A percentile compares a stretch with the other conserved stretches of the same genome.
phyloP scores from a whole-genome alignment of 2,329 filamentous ascomycete genomes.

The Sporothrix humicola region DNA sequence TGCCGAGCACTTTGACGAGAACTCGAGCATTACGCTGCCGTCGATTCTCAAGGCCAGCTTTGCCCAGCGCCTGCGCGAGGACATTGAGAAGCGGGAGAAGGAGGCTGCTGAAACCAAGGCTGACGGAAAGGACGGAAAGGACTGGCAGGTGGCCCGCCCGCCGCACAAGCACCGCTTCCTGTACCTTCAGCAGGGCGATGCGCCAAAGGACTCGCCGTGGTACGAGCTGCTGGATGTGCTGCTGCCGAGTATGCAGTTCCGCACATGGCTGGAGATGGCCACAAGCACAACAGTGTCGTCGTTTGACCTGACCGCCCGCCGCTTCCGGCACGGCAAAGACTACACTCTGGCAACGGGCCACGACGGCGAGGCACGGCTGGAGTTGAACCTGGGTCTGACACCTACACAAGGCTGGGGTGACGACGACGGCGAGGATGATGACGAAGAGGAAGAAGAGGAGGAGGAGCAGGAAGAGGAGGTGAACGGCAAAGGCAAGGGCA shows the following conservation, averaged over 20 bases:
- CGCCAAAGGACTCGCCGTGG: slow-evolving; percentile 61
- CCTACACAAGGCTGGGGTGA: slow-evolving; percentile 83
- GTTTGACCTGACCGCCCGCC: slow-evolving; percentile 78
- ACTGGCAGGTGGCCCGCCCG: slow-evolving; percentile 80
- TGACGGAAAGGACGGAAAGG: slow-evolving; percentile 52
- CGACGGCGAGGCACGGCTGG: slow-evolving; percentile 76
- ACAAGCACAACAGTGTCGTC: slow-evolving; percentile 76
- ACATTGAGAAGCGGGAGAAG: slow-evolving; percentile 70
- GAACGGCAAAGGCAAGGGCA: slow-evolving; percentile 39
- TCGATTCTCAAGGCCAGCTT: slow-evolving; percentile 82
- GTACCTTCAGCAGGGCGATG: slow-evolving; percentile 68
- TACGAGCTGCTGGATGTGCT: slow-evolving; percentile 81
- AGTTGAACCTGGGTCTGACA: slow-evolving; percentile 86
- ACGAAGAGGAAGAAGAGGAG: slow-evolving; percentile 47
- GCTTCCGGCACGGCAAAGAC: slow-evolving; percentile 85
- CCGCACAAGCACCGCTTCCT: slow-evolving; percentile 96
- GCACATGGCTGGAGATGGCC: slow-evolving; percentile 84
- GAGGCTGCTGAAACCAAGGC: slow-evolving; percentile 53
- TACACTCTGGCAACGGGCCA: slow-evolving; percentile 93
- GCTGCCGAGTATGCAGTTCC: slow-evolving; percentile 83
- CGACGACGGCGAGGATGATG: slow-evolving; percentile 53
- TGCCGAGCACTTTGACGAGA: slow-evolving; percentile 76
- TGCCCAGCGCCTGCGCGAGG: slow-evolving; percentile 69
- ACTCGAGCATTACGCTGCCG: slow-evolving; percentile 82
- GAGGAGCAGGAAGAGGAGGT: slow-evolving; percentile 41